A percentile compares a stretch with the other conserved stretches of the same genome.
phyloP scores from a whole-genome alignment of 495 filamentous ascomycete genomes.

The Rhizodiscina lignyota region DNA sequence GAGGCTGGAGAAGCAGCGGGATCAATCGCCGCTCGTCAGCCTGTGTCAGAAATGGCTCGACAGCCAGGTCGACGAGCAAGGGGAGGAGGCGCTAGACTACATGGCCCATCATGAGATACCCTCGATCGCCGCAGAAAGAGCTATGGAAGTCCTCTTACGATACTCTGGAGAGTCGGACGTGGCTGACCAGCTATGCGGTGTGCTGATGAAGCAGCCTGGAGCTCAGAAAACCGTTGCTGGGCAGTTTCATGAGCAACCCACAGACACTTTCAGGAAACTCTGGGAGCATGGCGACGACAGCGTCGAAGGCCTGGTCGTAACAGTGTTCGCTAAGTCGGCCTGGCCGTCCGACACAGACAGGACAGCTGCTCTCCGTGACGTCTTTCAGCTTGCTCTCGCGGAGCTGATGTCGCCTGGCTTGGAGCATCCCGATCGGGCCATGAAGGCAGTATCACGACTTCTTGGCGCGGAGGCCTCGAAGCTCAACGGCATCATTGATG shows the following conservation, averaged over 20 bases:
- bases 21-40: conserved; percentile 29
- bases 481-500: conserved; percentile 52
- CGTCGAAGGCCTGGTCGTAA: conserved; percentile 37
- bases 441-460: conserved; percentile 46
- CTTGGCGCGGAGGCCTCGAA: conserved; percentile 39
- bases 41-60: conserved; percentile 37
- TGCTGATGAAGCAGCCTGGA: conserved; percentile 34
- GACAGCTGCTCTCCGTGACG: conserved; percentile 34
- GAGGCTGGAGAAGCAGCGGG: conserved; percentile 31
- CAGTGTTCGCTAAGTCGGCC: conserved; percentile 28
- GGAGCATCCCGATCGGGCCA: conserved; percentile 38
- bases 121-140: conserved; percentile 33
- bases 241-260: conserved; percentile 31
- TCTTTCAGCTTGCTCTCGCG: conserved; percentile 50
- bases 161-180: conserved; percentile 22
- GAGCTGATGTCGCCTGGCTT: conserved; percentile 46
- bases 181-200: conserved; percentile 43
- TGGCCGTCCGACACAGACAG: conserved; percentile 37
- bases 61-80: conserved; percentile 34
- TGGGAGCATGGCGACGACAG: conserved; percentile 44
- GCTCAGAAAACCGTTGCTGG: conserved; percentile 39
- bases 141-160: conserved; percentile 35
- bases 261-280: conserved; percentile 36
- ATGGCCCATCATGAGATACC: conserved; percentile 37
- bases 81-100: conserved; percentile 37